These are phyloP conservation scores for Lentithecium fluviatile DNA, from an alignment of 495 filamentous ascomycete species.

Conservation along the genomic window DNA sequence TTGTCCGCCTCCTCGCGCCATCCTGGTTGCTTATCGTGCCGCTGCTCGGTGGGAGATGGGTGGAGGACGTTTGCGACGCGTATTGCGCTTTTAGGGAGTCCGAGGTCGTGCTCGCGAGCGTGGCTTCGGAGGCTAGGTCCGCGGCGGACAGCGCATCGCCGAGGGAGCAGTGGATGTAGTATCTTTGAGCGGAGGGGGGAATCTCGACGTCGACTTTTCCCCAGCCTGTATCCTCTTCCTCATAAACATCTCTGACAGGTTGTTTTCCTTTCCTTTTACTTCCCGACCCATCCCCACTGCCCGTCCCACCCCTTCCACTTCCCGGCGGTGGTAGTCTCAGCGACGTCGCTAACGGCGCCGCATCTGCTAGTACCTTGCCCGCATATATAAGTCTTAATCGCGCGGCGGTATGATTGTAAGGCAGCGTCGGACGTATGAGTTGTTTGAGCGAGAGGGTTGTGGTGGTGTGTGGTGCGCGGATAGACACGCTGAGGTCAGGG, in stretches of 20 bases:
- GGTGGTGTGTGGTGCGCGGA: constrained; percentile 63
- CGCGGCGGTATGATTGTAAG: constrained; percentile 57
- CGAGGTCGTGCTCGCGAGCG: constrained; percentile 46
- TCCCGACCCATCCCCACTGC: constrained; percentile 43
- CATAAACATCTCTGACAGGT: constrained; percentile 45
- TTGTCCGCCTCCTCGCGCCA: constrained; percentile 15
- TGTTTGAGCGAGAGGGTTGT: constrained; percentile 75
- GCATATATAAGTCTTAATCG: constrained; percentile 84
- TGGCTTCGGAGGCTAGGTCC: constrained; percentile 70
- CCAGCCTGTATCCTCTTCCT: constrained; percentile 20
- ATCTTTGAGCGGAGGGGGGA: constrained; percentile 37
- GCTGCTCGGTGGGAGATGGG: constrained; percentile 14
- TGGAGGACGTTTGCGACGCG: background rate
- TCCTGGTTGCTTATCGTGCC: constrained; percentile 3
- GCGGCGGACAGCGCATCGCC: constrained; percentile 65
- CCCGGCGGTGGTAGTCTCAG: constrained; percentile 58
- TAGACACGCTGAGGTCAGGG: constrained; percentile 76
- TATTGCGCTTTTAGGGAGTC: constrained; percentile 28
- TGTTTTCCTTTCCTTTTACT: constrained; percentile 63
- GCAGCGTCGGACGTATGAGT: constrained; percentile 72
- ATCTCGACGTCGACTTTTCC: background rate
- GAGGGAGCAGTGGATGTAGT: constrained; percentile 91
- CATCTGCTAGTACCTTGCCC: constrained; percentile 78
- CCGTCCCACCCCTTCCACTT: constrained; percentile 41
- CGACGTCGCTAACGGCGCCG: constrained; percentile 60